Conservation (phyloP, 768 basidiomycete genomes). For the Boletus reticulatus region DNA sequence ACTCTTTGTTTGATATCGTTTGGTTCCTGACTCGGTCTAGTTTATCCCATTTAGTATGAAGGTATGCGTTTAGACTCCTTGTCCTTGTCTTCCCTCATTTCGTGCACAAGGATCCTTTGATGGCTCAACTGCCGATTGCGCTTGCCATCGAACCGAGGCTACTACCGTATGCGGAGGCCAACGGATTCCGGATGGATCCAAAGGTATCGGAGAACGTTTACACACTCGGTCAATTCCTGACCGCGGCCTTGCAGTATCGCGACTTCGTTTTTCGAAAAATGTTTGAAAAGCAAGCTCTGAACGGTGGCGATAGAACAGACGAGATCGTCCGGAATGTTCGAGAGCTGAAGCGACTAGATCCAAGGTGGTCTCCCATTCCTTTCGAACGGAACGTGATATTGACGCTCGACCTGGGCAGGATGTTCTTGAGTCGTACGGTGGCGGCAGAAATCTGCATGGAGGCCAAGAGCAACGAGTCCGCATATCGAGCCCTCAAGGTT, state of each 20-base stretch:
- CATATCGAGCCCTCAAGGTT: conserved; percentile 64
- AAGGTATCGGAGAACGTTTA: conserved; percentile 44
- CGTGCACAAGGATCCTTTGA: conserved; percentile 62
- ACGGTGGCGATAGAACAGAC: conserved; percentile 51
- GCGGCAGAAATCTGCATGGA: conserved; percentile 84
- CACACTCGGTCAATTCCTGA: conserved; percentile 11
- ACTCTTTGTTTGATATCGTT: conserved; percentile 2
- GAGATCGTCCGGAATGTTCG: conserved; percentile 70
- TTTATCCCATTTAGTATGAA: conserved; percentile 77
- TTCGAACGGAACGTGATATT: neutral
- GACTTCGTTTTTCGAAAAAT: conserved; percentile 88
- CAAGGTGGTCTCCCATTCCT: conserved; percentile 45
- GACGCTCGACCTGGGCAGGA: conserved; percentile 40
- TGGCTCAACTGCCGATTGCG: conserved; percentile 73
- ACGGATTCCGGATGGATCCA: conserved; percentile 77
- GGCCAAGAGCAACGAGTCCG: conserved; percentile 65
- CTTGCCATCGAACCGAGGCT: conserved; percentile 75
- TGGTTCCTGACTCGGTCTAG: conserved; percentile 36
- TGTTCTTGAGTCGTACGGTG: conserved; percentile 83
- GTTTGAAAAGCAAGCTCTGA: conserved; percentile 57
- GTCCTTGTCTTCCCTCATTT: conserved; percentile 3
- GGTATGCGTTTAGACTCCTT: conserved; percentile 36
- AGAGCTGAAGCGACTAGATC: conserved; percentile 68
- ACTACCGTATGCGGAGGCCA: conserved; percentile 65
- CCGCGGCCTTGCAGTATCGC: conserved; percentile 52